These are phyloP conservation scores for Xylaria flabelliformis DNA, from an alignment of 495 filamentous ascomycete species.

Conservation along the genomic window DNA sequence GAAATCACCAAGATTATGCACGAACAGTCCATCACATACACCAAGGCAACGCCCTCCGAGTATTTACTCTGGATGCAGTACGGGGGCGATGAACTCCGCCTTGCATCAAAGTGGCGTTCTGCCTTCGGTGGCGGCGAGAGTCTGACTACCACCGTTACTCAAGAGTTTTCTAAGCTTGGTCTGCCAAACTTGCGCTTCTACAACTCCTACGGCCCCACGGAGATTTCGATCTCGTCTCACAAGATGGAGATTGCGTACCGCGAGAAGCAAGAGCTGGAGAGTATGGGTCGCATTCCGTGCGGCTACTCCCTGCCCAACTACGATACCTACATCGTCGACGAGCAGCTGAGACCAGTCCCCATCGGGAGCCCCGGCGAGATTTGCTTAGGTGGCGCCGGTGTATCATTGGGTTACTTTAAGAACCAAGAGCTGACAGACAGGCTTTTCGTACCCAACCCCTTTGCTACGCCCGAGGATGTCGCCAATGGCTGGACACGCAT, in stretches of 20 bases:
- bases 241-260: constrained; percentile 27
- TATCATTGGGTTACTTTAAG: no score
- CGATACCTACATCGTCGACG: no score
- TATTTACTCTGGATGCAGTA: constrained; percentile 33
- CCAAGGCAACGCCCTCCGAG: constrained; percentile 36
- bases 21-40: constrained; percentile 36
- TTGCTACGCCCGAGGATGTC: constrained; percentile 53
- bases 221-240: constrained; percentile 30
- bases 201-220: constrained; percentile 46
- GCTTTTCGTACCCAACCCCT: constrained; percentile 48
- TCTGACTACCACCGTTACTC: constrained; percentile 17
- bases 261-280: background rate
- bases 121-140: constrained; percentile 41
- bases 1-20: constrained; percentile 35
- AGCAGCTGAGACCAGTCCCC: no score
- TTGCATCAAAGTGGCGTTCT: constrained; percentile 31
- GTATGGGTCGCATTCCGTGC: background rate
- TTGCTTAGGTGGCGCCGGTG: no score
- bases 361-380: no score
- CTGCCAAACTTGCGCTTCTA: constrained; percentile 32
- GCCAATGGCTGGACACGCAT: constrained; percentile 40
- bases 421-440: constrained; percentile 12
- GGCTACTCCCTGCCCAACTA: constrained; percentile 22
- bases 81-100: constrained; percentile 2
- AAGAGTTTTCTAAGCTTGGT: constrained; percentile 28